These are phyloP conservation scores for Neonectria ditissima DNA, from an alignment of 2,329 filamentous ascomycete species.

Conservation along the genomic window DNA sequence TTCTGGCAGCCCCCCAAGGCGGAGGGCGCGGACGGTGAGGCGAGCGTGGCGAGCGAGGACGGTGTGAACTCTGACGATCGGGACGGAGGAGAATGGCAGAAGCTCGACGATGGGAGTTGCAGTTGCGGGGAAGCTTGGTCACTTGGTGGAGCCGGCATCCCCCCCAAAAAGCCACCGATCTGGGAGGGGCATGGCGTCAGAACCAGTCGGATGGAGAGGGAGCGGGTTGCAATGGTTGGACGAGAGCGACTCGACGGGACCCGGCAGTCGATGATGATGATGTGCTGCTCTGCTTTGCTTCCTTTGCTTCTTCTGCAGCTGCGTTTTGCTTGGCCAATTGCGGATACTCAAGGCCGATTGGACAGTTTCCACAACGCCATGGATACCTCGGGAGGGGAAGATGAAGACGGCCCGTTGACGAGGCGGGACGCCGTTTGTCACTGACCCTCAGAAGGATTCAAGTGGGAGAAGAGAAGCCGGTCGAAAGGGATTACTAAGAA, in stretches of 20 bases:
- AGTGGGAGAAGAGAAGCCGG: neutral
- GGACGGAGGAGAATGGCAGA: slow-evolving; percentile 37
- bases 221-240: slow-evolving; percentile 25
- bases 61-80: slow-evolving; percentile 47
- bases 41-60: slow-evolving; percentile 36
- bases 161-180: slow-evolving; percentile 41
- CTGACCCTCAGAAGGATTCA: neutral
- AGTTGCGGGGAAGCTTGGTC: slow-evolving; percentile 43
- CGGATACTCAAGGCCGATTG: slow-evolving; percentile 18
- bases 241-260: slow-evolving; percentile 15
- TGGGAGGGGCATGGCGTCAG: slow-evolving; percentile 26
- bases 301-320: neutral
- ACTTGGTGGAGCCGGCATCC: slow-evolving; percentile 35
- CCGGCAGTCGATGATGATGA: slow-evolving; percentile 29
- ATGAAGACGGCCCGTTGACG: neutral
- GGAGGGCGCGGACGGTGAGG: slow-evolving; percentile 38
- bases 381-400: neutral
- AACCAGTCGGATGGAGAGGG: slow-evolving; percentile 35
- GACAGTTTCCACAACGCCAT: neutral
- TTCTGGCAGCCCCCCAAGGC: neutral
- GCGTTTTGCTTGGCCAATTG: slow-evolving; percentile 19
- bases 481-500: neutral
- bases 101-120: slow-evolving; percentile 19
- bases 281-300: slow-evolving; percentile 26
- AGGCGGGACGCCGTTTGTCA: neutral